phyloP scores from a whole-genome alignment of 768 basidiomycete species.

The Pulveroboletus sp. region DNA sequence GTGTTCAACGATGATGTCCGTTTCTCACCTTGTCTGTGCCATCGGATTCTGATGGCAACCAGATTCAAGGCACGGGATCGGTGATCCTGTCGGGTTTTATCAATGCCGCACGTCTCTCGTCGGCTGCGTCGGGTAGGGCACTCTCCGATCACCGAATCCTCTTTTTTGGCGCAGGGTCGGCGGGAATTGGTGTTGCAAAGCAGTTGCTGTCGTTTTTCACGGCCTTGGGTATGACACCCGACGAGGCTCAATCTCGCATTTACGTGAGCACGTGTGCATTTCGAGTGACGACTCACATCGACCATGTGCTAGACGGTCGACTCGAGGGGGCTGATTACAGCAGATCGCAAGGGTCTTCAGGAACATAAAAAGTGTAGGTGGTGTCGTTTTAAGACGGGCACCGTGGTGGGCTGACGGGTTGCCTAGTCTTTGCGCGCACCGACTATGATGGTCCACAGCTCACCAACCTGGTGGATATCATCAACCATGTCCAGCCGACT shows the following conservation, averaged over 20 bases:
- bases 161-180: conserved; percentile 55
- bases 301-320: conserved; percentile 56
- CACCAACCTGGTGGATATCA: conserved; percentile 61
- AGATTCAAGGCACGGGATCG: conserved; percentile 73
- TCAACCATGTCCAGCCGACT: conserved; percentile 71
- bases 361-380: conserved; percentile 70
- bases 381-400: neutral
- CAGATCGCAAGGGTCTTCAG: conserved; percentile 63
- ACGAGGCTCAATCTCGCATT: conserved; percentile 65
- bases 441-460: conserved; percentile 66
- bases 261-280: conserved; percentile 45
- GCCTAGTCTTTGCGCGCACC: conserved; percentile 63
- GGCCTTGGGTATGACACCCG: conserved; percentile 54
- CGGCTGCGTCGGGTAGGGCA: conserved; percentile 39
- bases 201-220: conserved; percentile 49
- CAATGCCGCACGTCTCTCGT: conserved; percentile 64
- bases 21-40: conserved; percentile 1
- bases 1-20: conserved; percentile 76
- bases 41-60: conserved; percentile 4
- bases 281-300: conserved; percentile 8
- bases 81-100: conserved; percentile 76
- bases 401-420: neutral
- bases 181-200: conserved; percentile 54
- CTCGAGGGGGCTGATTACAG: conserved; percentile 73
- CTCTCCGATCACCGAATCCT: conserved; percentile 52